Percentiles rank a stretch among this genome's conserved stretches.
phyloP scores from a whole-genome alignment of 129 eudicot species.

The Sambucus nigra region DNA sequence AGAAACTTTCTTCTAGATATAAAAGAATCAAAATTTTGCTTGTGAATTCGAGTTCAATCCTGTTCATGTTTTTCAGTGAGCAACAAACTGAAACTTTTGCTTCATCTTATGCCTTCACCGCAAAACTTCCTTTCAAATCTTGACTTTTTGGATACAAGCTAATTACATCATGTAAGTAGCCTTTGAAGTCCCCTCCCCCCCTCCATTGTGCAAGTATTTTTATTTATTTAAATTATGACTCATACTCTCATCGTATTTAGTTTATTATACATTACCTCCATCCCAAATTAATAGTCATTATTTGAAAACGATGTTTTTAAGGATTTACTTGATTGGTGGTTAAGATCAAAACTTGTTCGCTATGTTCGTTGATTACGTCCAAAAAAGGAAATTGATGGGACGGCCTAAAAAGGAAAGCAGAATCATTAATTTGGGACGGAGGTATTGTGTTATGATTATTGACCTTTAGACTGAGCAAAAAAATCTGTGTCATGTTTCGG shows the following conservation, averaged over 20 bases:
- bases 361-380: too few relatives aligned
- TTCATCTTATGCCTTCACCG: background rate
- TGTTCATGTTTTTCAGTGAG: background rate
- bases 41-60: conserved; percentile 3
- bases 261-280: too few relatives aligned
- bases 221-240: too few relatives aligned
- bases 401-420: too few relatives aligned
- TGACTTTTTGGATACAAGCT: background rate
- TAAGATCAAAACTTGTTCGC: too few relatives aligned
- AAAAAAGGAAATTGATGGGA: too few relatives aligned
- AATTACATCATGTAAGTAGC: conserved; percentile 11
- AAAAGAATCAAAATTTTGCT: conserved; percentile 38
- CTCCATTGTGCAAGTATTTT: too few relatives aligned
- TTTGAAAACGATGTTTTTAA: background rate
- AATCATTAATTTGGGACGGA: too few relatives aligned
- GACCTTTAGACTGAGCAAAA: too few relatives aligned
- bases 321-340: background rate
- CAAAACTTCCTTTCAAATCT: background rate
- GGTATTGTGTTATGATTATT: too few relatives aligned
- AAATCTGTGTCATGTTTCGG: too few relatives aligned
- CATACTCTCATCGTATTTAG: background rate
- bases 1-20: conserved; percentile 12
- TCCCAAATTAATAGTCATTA: background rate
- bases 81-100: background rate
- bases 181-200: background rate